Evolutionary conservation across 208 protist genomes (phyloP), one percentile per base, ranked within the genome.

Genomic region (Wallacemonas sp.): DNA sequence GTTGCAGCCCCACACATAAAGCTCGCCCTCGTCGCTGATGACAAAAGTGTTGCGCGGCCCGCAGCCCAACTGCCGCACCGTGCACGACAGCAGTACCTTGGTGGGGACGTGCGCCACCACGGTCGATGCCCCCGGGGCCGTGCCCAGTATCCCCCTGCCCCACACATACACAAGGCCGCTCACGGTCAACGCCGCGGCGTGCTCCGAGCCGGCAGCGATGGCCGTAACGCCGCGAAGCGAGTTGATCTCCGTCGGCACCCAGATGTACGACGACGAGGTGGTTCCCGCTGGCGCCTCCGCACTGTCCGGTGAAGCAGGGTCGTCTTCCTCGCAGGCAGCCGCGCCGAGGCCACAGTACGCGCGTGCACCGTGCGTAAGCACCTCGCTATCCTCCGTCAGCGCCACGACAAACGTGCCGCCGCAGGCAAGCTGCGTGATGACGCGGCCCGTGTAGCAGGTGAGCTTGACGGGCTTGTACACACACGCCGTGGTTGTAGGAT

Each of bases 1-100:
- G 61, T 89, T 92, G 30, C 62, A 41, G 22, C 85, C 89, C 86
- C 89, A 94, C 55, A 91, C 85, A 67, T 71, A 92, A 12, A 94
- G 71, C 44, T 79, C 76, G 10, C 79, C 81, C 41, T 78, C 68
- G 24, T 77, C 69, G 33, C 60, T 86, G 44, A 94, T 84, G n/a
- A 75, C 78, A 58, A 81, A 92, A 19, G 76, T 80, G 62, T 85
- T 91, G 22, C 71, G 30, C 41, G 79, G 73, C 6, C 89, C 85
- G 65, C 85, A 92, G 30, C 80, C 82, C 22, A 94, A 57, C 37
- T 76, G 66, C 9, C 75, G 76, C n/a, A 90, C 73, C 32, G 32
- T 57, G 37, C 80, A 70, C 19, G 76, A 70, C 50, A 91, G 69
- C 24, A 68, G 72, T 46, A 93, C 68, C 36, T 60, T 63, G 27